Evolutionary conservation across 2,329 filamentous ascomycete genomes (phyloP), one percentile per base, ranked within the genome.

Genomic region (Penicillium sp.): DNA sequence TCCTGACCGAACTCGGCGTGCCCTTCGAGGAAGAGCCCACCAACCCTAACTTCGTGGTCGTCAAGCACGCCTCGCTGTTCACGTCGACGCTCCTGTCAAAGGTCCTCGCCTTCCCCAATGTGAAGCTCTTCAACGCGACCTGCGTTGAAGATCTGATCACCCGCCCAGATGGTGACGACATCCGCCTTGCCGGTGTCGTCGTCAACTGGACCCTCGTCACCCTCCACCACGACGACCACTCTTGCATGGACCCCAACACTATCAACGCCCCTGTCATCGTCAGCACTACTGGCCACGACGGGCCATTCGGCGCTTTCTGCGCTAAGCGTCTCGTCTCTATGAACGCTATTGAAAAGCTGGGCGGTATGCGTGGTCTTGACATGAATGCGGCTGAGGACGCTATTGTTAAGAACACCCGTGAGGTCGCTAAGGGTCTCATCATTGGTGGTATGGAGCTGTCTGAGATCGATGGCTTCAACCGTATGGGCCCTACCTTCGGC

Each of bases 71-170:
- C 35, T 90, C 92, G 0, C 84, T 96, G 60, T 96, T 96, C 82
- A 97, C 92, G 33, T 91, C 88, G 59, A 96, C 92, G 27, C 81
- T 97, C 58, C 80, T 97, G 68, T 89, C 88, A 72, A 89, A 89
- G 77, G 92, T 97, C 10, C 81, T 97, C 51, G 78, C 84, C 59
- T 90, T 96, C 80, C 89, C 90, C 62, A 96, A 97, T 77, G 85
- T 96, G 71, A 97, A 97, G 85, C 86, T 97, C 61, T 97, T 96
- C 86, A 97, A 97, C 74, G 92, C 92, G 38, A 96, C 93, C 36
- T 84, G 89, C 21, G 92, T 97, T 43, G 93, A 97, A 79, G 92
- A 97, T 70, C 81, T 97, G 62, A 93, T 97, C 77, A 96, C 92
- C 21, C 89, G 92, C 44, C 85, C 85, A 13, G 75, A 78, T 47